A percentile compares a stretch with the other conserved stretches of the same genome.
Evolutionary conservation across 1,284 basidiomycete species (phyloP).

Genomic region (Fomes fomentarius): DNA sequence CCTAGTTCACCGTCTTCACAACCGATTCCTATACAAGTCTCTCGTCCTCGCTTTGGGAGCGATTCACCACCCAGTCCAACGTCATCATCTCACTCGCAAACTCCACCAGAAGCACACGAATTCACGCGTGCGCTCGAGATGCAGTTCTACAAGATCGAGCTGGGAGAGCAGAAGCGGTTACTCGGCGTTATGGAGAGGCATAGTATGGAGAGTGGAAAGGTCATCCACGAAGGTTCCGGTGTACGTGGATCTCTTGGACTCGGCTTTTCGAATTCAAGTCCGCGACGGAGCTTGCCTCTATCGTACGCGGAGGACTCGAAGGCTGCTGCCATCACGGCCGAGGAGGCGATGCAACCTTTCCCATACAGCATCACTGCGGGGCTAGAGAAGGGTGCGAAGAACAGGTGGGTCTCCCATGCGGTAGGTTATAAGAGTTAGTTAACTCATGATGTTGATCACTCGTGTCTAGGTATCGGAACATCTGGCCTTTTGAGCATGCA

Average conservation of each 20-base stretch:
- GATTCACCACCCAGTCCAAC: conserved; percentile 9
- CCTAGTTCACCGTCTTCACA: conserved; percentile 18
- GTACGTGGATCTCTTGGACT: conserved; percentile 12
- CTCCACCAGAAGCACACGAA: conserved; percentile 35
- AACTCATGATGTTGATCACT: no score
- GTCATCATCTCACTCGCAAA: conserved; percentile 32
- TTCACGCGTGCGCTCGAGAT: conserved; percentile 79
- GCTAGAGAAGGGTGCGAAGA: conserved; percentile 93
- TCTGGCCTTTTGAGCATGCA: conserved; percentile 96
- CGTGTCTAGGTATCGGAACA: conserved; percentile 79
- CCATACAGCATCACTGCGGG: conserved; percentile 96
- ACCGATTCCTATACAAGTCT: conserved; percentile 1
- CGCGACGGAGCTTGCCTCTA: no score
- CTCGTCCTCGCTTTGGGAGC: background rate
- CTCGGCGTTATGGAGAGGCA: conserved; percentile 95
- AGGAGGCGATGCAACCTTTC: conserved; percentile 44
- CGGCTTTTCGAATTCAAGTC: conserved; percentile 1
- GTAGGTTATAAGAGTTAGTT: no score
- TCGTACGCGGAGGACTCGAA: conserved; percentile 17
- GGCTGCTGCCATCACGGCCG: conserved; percentile 4
- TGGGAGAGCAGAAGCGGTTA: conserved; percentile 87
- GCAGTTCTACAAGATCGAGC: conserved; percentile 90
- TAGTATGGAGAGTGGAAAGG: conserved; percentile 51
- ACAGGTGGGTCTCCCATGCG: conserved; percentile 58
- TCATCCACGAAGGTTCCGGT: conserved; percentile 23